phyloP scores from a whole-genome alignment of 768 basidiomycete genomes.

The Phylloporus arenicola region DNA sequence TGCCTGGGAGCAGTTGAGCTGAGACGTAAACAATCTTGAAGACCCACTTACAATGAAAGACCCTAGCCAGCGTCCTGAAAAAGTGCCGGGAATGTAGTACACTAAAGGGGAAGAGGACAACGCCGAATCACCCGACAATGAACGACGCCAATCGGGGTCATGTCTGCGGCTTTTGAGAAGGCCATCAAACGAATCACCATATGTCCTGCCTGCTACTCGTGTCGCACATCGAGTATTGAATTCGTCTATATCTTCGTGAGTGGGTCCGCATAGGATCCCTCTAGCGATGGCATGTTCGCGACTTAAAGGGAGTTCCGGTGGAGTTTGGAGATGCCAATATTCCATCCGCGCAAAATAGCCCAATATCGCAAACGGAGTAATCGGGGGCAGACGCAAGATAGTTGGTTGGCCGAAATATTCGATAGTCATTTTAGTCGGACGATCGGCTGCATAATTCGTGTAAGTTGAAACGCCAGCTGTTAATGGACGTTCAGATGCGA shows the following conservation, averaged over 20 bases:
- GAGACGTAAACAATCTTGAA: background rate
- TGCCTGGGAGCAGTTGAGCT: slow-evolving; percentile 27
- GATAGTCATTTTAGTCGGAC: slow-evolving; percentile 28
- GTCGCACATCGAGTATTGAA: slow-evolving; percentile 42
- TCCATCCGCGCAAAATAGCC: slow-evolving; percentile 44
- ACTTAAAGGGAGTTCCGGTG: slow-evolving; percentile 36
- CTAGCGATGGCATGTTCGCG: slow-evolving; percentile 30
- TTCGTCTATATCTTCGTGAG: slow-evolving; percentile 41
- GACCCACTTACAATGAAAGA: slow-evolving; percentile 39
- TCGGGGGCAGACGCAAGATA: slow-evolving; percentile 35
- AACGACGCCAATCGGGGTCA: slow-evolving; percentile 29
- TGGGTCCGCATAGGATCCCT: slow-evolving; percentile 35
- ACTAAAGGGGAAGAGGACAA: slow-evolving; percentile 1
- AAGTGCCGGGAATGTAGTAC: slow-evolving; percentile 39
- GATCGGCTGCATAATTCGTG: slow-evolving; percentile 27
- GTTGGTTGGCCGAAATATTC: slow-evolving; percentile 40
- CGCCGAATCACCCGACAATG: slow-evolving; percentile 5
- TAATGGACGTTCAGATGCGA: slow-evolving; percentile 10
- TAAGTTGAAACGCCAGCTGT: slow-evolving; percentile 18
- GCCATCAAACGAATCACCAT: slow-evolving; percentile 15
- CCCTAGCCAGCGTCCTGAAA: slow-evolving; percentile 48
- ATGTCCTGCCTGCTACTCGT: slow-evolving; percentile 26
- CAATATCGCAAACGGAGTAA: slow-evolving; percentile 44
- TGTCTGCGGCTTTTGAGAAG: slow-evolving; percentile 27
- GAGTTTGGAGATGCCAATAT: slow-evolving; percentile 30